phyloP scores from a whole-genome alignment of 2,329 filamentous ascomycete genomes.

The Blastomyces percursus region DNA sequence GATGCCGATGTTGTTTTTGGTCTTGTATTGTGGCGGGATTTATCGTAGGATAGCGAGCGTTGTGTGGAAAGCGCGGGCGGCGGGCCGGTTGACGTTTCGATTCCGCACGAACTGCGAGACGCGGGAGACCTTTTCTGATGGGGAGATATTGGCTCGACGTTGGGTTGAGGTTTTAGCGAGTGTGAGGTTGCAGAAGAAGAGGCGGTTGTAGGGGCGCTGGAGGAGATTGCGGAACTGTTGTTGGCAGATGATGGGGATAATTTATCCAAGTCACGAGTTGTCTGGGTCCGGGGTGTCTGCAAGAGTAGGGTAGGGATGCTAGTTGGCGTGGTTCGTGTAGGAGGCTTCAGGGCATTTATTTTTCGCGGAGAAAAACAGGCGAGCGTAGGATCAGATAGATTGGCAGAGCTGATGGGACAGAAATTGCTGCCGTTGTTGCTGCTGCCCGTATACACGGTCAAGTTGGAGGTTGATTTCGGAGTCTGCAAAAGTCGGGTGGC shows the following conservation, averaged over 20 bases:
- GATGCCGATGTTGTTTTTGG: background rate
- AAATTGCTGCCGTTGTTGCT: slow-evolving; percentile 8
- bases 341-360: slow-evolving; percentile 14
- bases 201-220: slow-evolving; percentile 7
- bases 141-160: slow-evolving; percentile 13
- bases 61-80: slow-evolving; percentile 43
- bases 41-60: slow-evolving; percentile 28
- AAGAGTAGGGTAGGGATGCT: slow-evolving; percentile 9
- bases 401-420: slow-evolving; percentile 17
- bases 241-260: slow-evolving; percentile 12
- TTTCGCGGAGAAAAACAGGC: slow-evolving; percentile 20
- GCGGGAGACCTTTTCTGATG: slow-evolving; percentile 33
- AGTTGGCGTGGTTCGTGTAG: slow-evolving; percentile 6
- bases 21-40: slow-evolving; percentile 18
- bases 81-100: slow-evolving; percentile 41
- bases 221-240: slow-evolving; percentile 23
- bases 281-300: slow-evolving; percentile 18
- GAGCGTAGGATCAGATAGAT: slow-evolving; percentile 20
- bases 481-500: background rate
- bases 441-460: slow-evolving; percentile 3
- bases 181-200: slow-evolving; percentile 9
- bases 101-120: slow-evolving; percentile 40
- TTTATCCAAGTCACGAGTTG: slow-evolving; percentile 23
- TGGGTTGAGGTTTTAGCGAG: slow-evolving; percentile 16
- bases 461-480: slow-evolving; percentile 10